phyloP scores from a whole-genome alignment of 495 filamentous ascomycete species.

The Xanthoparmelia taractica region DNA sequence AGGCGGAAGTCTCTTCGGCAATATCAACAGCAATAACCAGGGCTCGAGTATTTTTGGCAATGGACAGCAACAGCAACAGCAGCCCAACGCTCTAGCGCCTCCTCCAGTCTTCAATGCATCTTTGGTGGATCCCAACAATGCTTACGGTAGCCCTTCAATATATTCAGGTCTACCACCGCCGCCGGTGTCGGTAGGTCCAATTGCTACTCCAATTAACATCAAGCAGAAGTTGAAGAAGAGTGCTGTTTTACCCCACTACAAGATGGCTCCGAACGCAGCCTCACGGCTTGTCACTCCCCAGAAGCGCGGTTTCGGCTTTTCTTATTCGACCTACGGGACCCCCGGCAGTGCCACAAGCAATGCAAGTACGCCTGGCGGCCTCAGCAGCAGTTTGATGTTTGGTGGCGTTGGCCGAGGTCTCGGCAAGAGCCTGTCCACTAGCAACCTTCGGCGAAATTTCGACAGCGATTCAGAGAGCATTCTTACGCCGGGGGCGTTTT shows the following conservation, averaged over 20 bases:
- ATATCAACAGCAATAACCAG: constrained; percentile 31
- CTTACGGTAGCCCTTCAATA: constrained; percentile 76
- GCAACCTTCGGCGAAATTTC: constrained; percentile 58
- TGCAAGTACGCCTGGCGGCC: constrained; percentile 58
- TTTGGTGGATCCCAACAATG: constrained; percentile 59
- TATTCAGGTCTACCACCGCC: constrained; percentile 63
- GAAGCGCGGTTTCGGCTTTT: constrained; percentile 72
- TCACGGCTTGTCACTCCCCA: constrained; percentile 75
- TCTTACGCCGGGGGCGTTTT: constrained; percentile 77
- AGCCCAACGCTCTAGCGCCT: constrained; percentile 41
- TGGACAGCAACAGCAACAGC: constrained; percentile 44
- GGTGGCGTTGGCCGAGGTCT: constrained; percentile 47
- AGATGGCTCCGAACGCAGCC: constrained; percentile 72
- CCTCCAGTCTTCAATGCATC: constrained; percentile 67
- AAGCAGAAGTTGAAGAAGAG: constrained; percentile 67
- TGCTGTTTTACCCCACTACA: constrained; percentile 77
- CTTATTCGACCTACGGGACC: constrained; percentile 80
- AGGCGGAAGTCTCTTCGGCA: constrained; percentile 39
- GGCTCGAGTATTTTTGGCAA: constrained; percentile 55
- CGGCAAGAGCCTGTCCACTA: constrained; percentile 55
- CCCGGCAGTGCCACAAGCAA: constrained; percentile 62
- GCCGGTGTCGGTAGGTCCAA: constrained; percentile 63
- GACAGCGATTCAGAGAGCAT: constrained; percentile 69
- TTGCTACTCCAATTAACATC: constrained; percentile 76
- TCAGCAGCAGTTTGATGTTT: constrained; percentile 58